A percentile compares a stretch with the other conserved stretches of the same genome.
Conservation (phyloP, 2,329 filamentous ascomycete genomes). For the Exophiala sp. region DNA sequence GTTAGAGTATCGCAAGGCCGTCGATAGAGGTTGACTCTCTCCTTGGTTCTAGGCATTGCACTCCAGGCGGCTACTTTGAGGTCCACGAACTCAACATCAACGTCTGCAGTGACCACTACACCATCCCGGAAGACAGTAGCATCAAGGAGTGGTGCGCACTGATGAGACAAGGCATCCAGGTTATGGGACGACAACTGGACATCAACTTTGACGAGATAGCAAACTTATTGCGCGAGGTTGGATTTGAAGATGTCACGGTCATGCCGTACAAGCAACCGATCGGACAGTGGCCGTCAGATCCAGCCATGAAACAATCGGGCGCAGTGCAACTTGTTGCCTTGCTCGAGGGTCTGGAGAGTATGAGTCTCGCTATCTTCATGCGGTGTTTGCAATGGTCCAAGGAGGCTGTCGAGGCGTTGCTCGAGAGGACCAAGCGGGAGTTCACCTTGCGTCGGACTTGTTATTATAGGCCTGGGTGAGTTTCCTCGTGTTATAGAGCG, state of each 20-base stretch:
- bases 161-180: conserved; percentile 34
- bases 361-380: conserved; percentile 13
- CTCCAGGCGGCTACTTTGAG: conserved; percentile 38
- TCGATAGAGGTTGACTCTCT: no score
- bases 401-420: neutral
- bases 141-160: conserved; percentile 17
- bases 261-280: conserved; percentile 28
- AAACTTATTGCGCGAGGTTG: conserved; percentile 25
- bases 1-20: no score
- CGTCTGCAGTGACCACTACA: conserved; percentile 27
- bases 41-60: conserved; percentile 26
- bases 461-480: conserved; percentile 7
- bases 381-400: conserved; percentile 5
- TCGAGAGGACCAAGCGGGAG: neutral
- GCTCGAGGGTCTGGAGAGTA: conserved; percentile 11
- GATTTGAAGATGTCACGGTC: conserved; percentile 29
- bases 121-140: conserved; percentile 26
- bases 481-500: neutral
- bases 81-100: conserved; percentile 34
- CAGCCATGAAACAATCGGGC: conserved; percentile 8
- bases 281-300: conserved; percentile 33
- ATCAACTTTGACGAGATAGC: conserved; percentile 29
- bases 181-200: conserved; percentile 43
- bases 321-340: conserved; percentile 7
- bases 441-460: conserved; percentile 1